These are phyloP conservation scores for Massariosphaeria phaeospora DNA, from an alignment of 495 filamentous ascomycete genomes.

Conservation along the genomic window DNA sequence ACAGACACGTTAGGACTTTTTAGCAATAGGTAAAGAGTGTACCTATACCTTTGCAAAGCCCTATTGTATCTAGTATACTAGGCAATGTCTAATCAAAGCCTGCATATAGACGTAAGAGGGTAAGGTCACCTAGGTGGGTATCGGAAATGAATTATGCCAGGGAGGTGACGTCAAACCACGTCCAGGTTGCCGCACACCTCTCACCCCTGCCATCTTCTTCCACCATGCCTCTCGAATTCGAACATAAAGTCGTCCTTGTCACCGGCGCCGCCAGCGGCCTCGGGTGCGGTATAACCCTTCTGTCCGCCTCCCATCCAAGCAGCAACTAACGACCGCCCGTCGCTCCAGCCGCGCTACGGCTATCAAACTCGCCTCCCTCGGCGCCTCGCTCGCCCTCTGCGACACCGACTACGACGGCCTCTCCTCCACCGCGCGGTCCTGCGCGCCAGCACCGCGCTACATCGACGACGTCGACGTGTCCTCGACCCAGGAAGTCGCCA, in stretches of 20 bases:
- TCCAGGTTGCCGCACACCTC: not conserved
- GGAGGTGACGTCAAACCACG: too few relatives aligned
- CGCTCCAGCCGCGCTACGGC: conserved; percentile 44
- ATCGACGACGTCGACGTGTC: conserved; percentile 42
- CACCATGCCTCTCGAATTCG: conserved; percentile 38
- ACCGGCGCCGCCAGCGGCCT: conserved; percentile 54
- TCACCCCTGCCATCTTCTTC: not conserved
- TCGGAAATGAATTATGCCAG: too few relatives aligned
- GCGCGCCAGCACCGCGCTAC: conserved; percentile 27
- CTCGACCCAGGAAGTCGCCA: conserved; percentile 26
- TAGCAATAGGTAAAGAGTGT: too few relatives aligned
- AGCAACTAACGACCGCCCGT: not conserved
- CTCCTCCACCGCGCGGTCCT: conserved; percentile 22
- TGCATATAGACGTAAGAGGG: too few relatives aligned
- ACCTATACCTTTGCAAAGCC: too few relatives aligned
- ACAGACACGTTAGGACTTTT: too few relatives aligned
- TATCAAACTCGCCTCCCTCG: conserved; percentile 41
- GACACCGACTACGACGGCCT: conserved; percentile 43
- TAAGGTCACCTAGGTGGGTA: too few relatives aligned
- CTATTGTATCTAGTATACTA: too few relatives aligned
- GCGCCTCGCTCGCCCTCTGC: conserved; percentile 46
- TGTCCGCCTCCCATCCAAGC: not conserved
- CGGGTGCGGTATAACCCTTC: conserved; percentile 35
- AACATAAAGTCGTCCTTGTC: conserved; percentile 45
- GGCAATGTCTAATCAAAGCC: too few relatives aligned